Conservation (phyloP, 805 yeast species). For the Candida cerambycidarum region DNA sequence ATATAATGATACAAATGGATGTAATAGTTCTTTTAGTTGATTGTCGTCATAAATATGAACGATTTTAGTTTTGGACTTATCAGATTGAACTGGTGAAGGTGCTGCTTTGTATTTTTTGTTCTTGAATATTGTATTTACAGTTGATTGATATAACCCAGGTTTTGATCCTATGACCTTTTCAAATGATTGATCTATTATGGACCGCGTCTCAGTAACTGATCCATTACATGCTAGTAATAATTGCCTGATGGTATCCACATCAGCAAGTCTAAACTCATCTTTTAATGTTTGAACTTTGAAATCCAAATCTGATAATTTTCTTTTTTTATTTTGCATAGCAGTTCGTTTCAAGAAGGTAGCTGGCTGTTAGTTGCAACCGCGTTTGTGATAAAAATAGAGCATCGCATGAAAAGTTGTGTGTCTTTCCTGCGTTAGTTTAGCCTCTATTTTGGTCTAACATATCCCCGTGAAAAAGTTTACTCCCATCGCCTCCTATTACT, state of each 20-base stretch:
- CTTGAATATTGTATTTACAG: constrained; percentile 13
- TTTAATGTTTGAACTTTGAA: constrained; percentile 36
- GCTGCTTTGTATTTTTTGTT: not conserved
- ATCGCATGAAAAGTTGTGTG: not conserved
- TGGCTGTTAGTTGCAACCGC: not conserved
- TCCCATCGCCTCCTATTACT: no score
- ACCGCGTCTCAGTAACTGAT: constrained; percentile 42
- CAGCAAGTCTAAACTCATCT: constrained; percentile 44
- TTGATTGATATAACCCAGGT: constrained; percentile 17
- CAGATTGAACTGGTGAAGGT: not conserved
- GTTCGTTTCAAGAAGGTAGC: no score
- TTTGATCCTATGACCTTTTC: constrained; percentile 5
- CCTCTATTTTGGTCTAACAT: no score
- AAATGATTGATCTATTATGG: constrained; percentile 39
- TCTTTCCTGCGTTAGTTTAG: not conserved
- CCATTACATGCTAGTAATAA: constrained; percentile 56
- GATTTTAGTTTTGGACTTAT: constrained; percentile 19
- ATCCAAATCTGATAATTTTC: not conserved
- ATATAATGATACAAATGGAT: constrained; percentile 51
- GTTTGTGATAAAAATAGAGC: not conserved
- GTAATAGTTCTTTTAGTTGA: constrained; percentile 46
- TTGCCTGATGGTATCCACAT: constrained; percentile 45
- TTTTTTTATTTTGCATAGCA: constrained; percentile 1
- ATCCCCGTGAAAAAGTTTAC: no score
- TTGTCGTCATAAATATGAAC: constrained; percentile 49